Evolutionary conservation across 1,284 basidiomycete species (phyloP), one percentile per base, ranked within the genome.

Genomic region (Microbotryum saponariae): DNA sequence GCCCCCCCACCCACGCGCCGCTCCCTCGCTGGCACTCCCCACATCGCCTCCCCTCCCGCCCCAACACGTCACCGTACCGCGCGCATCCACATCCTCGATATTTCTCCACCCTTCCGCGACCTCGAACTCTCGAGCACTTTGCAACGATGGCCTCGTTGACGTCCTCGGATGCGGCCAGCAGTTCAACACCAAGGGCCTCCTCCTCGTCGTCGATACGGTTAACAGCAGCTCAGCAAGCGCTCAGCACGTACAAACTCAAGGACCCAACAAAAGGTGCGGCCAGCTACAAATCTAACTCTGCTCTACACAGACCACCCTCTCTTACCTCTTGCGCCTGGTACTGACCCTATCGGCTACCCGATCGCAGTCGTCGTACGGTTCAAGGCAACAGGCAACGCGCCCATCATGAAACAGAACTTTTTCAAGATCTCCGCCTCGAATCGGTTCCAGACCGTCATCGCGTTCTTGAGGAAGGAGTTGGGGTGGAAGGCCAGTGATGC

Each of bases 351-450:
- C 9, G 50, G 25, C 20, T 37, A 25, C 37, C 18, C 21, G 14
- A 18, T n/a, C 21, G 6, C 74, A 97, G 93, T 97, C 59, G 88
- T 97, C 61, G 91, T 98, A 10, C 85, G 91, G 47, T 98, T 97
- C 84, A 97, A 96, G 74, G 92, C 93, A 1, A 91, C 96, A n/a
- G 94, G 94, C 50, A 93, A 93, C 69, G 93, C 93, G 0, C 94
- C 94, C 1, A 93, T 97, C 72, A 96, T 97, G 92, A 94, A 89
- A 78, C 89, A 94, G 78, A 97, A 97, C 78, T 89, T 94, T 74
- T 97, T 92, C 83, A 94, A 94, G 79, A 94, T 97, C 70, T 93
- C 91, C 0, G 89, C 92, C 6, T 87, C 88, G 53, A 94, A 97
- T 76, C 82, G 88, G 58, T 98, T 97, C 73, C 91, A 96, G 74